Evolutionary conservation across 495 filamentous ascomycete species (phyloP).

Genomic region (Penicillium coprophilum): DNA sequence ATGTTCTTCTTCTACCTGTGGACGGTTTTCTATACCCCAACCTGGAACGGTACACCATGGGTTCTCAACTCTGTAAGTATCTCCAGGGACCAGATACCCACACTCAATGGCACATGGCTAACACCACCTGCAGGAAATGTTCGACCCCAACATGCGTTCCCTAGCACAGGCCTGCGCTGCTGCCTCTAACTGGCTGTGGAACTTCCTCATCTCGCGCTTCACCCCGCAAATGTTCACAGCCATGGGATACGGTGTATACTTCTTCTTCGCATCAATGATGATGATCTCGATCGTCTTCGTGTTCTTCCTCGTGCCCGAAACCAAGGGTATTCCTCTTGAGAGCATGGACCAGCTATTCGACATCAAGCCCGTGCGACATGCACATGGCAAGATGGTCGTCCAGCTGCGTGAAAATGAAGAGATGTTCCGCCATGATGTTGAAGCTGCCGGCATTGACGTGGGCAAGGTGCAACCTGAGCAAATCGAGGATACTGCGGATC

Average conservation of each 20-base stretch:
- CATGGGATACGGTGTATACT: constrained; percentile 73
- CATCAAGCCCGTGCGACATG: constrained; percentile 52
- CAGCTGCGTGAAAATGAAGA: constrained; percentile 51
- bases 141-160: constrained; percentile 60
- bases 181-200: constrained; percentile 73
- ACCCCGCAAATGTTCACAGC: constrained; percentile 73
- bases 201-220: constrained; percentile 71
- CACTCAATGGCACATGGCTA: no score
- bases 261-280: constrained; percentile 76
- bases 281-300: constrained; percentile 65
- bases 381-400: constrained; percentile 51
- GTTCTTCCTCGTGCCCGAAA: constrained; percentile 67
- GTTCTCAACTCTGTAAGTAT: constrained; percentile 56
- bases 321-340: constrained; percentile 56
- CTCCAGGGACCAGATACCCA: no score
- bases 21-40: constrained; percentile 74
- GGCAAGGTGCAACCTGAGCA: constrained; percentile 23
- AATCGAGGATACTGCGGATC: constrained; percentile 19
- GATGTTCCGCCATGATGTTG: constrained; percentile 52
- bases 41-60: constrained; percentile 74
- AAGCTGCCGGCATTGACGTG: constrained; percentile 32
- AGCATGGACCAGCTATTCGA: constrained; percentile 59
- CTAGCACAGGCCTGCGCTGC: constrained; percentile 68
- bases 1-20: constrained; percentile 81
- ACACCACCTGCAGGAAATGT: constrained; percentile 48